Evolutionary conservation across 345 rosid species (phyloP), one percentile per base, ranked within the genome.

Genomic region (Eutrema yunnanense): DNA sequence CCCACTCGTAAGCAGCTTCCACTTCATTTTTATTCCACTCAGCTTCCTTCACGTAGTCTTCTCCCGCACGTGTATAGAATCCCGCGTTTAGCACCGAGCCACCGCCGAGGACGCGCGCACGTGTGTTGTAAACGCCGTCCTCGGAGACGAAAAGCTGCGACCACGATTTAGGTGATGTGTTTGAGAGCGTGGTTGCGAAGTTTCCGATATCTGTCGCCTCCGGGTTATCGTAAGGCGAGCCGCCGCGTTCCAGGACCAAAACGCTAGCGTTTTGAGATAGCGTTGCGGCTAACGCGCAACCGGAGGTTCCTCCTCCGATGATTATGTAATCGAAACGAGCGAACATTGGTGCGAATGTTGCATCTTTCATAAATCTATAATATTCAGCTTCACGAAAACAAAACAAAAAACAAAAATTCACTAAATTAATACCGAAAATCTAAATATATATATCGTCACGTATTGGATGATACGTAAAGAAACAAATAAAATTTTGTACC

Each of bases 261-360:
- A 93, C 94, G 40, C 61, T 77, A 0, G 93, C 92, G 26, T 79
- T 82, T 67, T 59, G 68, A 0, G 96, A 83, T 0, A 88, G 84
- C 7, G 98, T 90, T 13, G 96, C 97, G 1, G 97, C 98, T 44
- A 92, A 69, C 0, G 98, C 80, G 47, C 97, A 92, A 4, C 97
- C 98, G 0, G 93, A 71, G 26, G 98, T 90, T 58, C 98, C 98
- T 43, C 97, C 97, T 3, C 96, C 97, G 50, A 93, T 68, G 69
- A 90, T 62, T 57, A 93, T 87, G 84, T 90, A 93, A 72, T 93
- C 97, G 11, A 75, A 80, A 75, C 59, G 66, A 3, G 79, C 57
- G 5, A 82, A 56, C 57, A n/a, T 27, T 3, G 97, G 87, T 6
- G 96, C 91, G 2, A 73, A 56, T 6, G 67, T 77, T 63, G 96